Base-by-base conservation (phyloP, 2,329 filamentous ascomycete genomes). In the Cladosporium sp. region DNA sequence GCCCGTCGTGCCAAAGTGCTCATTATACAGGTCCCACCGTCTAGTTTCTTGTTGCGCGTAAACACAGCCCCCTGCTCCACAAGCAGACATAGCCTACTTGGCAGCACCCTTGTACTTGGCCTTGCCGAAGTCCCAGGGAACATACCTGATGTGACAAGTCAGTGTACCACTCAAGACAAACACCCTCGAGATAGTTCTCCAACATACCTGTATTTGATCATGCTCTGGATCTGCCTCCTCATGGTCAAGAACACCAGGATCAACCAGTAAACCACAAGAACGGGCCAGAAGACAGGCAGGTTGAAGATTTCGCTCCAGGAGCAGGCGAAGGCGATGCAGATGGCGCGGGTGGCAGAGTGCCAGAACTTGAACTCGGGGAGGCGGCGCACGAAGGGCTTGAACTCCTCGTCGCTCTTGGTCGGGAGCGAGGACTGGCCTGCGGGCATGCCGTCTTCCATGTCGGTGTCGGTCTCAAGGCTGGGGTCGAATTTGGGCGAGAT, bases 361-460 rank as follows among this genome's bases (percentile, higher is more conserved):
- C 94, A 99, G 81, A 99, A 99, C 83, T 99, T 99, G 84, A 99
- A 99, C 77, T 99, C 94, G 57, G 94, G 94, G 22, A 99, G 85
- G 60, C 94, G 85, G 70, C 94, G 86, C 73, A 99, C 97, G 71
- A 99, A 99, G 3, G 94, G 94, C 63, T 91, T 86, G 81, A 99
- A 99, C 78, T 99, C 94, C 71, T 99, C 92, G 71, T 97, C 93
- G 68, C 91, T 87, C 79, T 96, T 97, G 58, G 91, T 97, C 22
- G 94, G 94, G 42, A 99, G 85, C 24, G 85, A 84, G 55, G 88
- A 87, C 55, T 67, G 60, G 57, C 68, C 68, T 15, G 90, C 83
- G 22, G 70, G 66, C 20, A 67, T 71, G 61, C 94, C 94, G 68
- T 97, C 93, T 76, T 99, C 94, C 83, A 97, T 93, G 64, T 95